Percentiles rank a stretch among this genome's conserved stretches.
phyloP scores from a whole-genome alignment of 164 flowering plant genomes.

The Magnolia officinalis region DNA sequence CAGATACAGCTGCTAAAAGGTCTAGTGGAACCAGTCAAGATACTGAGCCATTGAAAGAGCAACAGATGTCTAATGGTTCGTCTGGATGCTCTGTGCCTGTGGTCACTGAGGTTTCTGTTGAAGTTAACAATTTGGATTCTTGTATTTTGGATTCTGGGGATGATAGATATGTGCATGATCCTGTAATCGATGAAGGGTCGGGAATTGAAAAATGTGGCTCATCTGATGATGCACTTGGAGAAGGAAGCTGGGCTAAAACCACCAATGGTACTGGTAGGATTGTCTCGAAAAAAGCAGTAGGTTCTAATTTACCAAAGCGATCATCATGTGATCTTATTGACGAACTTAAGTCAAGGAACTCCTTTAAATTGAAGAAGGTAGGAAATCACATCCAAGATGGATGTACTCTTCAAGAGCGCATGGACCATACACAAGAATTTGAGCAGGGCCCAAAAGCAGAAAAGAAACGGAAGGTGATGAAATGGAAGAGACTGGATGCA shows the following conservation, averaged over 20 bases:
- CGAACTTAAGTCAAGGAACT: slow-evolving; percentile 32
- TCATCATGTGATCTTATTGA: slow-evolving; percentile 30
- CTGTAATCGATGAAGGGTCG: slow-evolving; percentile 54
- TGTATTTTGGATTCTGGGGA: slow-evolving; percentile 32
- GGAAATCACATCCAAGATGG: slow-evolving; percentile 17
- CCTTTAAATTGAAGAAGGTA: slow-evolving; percentile 33
- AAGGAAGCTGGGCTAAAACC: slow-evolving; percentile 35
- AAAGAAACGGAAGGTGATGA: slow-evolving; percentile 30
- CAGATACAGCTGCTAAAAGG: slow-evolving; percentile 26
- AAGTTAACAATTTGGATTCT: slow-evolving; percentile 36
- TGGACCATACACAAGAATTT: slow-evolving; percentile 10
- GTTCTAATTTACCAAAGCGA: slow-evolving; percentile 15
- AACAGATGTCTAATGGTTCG: slow-evolving; percentile 48
- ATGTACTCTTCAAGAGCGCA: slow-evolving; percentile 13
- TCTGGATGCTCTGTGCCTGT: slow-evolving; percentile 59
- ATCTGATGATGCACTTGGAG: slow-evolving; percentile 42
- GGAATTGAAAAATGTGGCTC: slow-evolving; percentile 49
- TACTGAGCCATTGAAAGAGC: slow-evolving; percentile 36
- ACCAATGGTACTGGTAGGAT: slow-evolving; percentile 17
- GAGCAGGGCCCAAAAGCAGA: slow-evolving; percentile 20
- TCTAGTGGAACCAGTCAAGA: slow-evolving; percentile 15
- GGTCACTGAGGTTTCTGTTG: slow-evolving; percentile 44
- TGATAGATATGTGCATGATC: slow-evolving; percentile 18
- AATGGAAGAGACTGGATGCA: slow-evolving; percentile 36
- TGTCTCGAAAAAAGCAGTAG: slow-evolving; percentile 12